A percentile compares a stretch with the other conserved stretches of the same genome.
These are phyloP conservation scores for Microcyclospora pomicola DNA, from an alignment of 2,329 filamentous ascomycete genomes.

Conservation along the genomic window DNA sequence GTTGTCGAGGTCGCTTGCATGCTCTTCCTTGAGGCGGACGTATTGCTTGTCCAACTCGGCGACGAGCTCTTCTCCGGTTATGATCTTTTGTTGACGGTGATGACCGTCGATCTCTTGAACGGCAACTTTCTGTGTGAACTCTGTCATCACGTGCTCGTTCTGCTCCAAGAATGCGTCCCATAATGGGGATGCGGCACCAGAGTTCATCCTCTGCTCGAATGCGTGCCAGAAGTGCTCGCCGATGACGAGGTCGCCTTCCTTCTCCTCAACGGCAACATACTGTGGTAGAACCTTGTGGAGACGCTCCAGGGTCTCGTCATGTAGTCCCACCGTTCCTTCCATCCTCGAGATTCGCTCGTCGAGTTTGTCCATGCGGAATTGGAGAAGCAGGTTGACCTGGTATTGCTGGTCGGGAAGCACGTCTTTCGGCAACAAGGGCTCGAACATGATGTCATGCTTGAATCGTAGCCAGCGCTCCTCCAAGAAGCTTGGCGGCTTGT, in stretches of 20 bases:
- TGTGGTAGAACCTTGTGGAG: constrained; percentile 42
- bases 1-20: constrained; percentile 1
- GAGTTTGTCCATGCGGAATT: background rate
- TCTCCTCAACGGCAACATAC: constrained; percentile 39
- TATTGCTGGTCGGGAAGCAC: background rate
- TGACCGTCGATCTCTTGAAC: constrained; percentile 21
- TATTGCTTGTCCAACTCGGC: constrained; percentile 7
- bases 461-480: constrained; percentile 2
- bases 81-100: constrained; percentile 5
- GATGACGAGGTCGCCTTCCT: constrained; percentile 41
- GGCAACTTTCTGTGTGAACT: background rate
- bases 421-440: background rate
- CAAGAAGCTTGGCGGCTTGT: constrained; percentile 1
- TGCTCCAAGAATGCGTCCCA: constrained; percentile 17
- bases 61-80: constrained; percentile 5
- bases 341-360: constrained; percentile 1
- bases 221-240: constrained; percentile 53
- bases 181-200: constrained; percentile 29
- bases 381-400: constrained; percentile 1
- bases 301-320: constrained; percentile 2
- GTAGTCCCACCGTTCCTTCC: constrained; percentile 2
- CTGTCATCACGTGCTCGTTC: constrained; percentile 22
- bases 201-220: constrained; percentile 40
- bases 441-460: background rate
- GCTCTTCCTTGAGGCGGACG: constrained; percentile 2